Conservation (phyloP, 1,284 basidiomycete species). For the Sporisorium graminicola region DNA sequence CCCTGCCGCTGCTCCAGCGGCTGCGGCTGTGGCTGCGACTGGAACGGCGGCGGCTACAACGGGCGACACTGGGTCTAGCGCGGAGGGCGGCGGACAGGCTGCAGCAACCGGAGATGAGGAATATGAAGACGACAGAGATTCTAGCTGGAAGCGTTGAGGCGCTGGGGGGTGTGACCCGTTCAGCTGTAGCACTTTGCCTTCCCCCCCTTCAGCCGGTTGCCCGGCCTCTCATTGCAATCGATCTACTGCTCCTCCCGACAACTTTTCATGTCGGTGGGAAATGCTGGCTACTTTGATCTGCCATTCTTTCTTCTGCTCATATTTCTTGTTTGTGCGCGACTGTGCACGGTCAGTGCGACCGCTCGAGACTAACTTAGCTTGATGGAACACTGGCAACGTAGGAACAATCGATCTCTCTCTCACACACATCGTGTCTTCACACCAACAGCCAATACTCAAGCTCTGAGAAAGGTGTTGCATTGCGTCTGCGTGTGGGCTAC, state of each 20-base stretch:
- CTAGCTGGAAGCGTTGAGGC: constrained; percentile 59
- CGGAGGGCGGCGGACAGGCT: not conserved
- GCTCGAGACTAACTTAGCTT: too few relatives aligned
- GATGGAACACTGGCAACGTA: too few relatives aligned
- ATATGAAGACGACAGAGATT: constrained; percentile 53
- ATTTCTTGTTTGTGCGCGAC: not conserved
- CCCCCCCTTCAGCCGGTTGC: not conserved
- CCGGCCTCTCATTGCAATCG: not conserved
- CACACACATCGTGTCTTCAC: too few relatives aligned
- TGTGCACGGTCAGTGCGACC: not conserved
- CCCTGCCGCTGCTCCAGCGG: constrained; percentile 6
- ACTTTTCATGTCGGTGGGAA: not conserved
- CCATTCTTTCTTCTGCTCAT: not conserved
- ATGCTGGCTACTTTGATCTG: not conserved
- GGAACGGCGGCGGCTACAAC: not conserved
- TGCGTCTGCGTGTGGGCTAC: too few relatives aligned
- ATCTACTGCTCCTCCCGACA: not conserved
- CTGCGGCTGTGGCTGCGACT: constrained; percentile 3
- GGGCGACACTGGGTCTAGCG: not conserved
- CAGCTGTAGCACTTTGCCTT: not conserved
- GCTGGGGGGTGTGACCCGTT: not conserved
- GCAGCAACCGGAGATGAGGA: constrained; percentile 30
- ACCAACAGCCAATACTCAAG: too few relatives aligned
- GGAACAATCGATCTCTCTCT: too few relatives aligned
- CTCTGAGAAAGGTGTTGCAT: too few relatives aligned